A percentile compares a stretch with the other conserved stretches of the same genome.
Conservation (phyloP, 805 yeast species). For the Barnettozyma pratensis region DNA sequence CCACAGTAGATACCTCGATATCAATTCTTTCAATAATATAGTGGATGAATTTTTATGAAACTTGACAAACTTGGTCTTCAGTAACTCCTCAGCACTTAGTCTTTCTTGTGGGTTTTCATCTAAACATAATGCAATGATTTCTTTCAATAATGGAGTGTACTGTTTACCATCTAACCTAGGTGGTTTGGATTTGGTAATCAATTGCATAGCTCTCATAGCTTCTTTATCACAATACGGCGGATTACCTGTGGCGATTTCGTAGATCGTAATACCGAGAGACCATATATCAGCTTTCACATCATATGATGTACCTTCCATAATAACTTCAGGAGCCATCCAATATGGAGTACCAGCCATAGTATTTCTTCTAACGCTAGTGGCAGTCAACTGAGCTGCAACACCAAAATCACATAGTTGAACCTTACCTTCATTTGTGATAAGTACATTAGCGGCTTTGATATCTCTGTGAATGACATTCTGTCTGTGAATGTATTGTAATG, state of each 20-base stretch:
- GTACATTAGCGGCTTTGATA: slow-evolving; percentile 91
- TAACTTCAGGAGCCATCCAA: slow-evolving; percentile 99
- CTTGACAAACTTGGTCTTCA: slow-evolving; percentile 68
- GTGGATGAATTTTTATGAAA: slow-evolving; percentile 58
- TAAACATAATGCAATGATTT: slow-evolving; percentile 82
- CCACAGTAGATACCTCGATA: slow-evolving; percentile 68
- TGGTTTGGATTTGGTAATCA: slow-evolving; percentile 89
- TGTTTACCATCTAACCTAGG: slow-evolving; percentile 91
- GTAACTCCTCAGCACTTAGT: slow-evolving; percentile 78
- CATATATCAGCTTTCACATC: slow-evolving; percentile 94
- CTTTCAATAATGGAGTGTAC: slow-evolving; percentile 71
- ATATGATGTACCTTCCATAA: slow-evolving; percentile 82
- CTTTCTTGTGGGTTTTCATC: slow-evolving; percentile 93
- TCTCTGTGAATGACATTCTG: slow-evolving; percentile 95
- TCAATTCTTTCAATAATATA: slow-evolving; percentile 60
- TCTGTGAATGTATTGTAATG: slow-evolving; percentile 75
- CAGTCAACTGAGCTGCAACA: slow-evolving; percentile 89
- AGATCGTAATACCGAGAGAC: slow-evolving; percentile 93
- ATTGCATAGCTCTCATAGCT: slow-evolving; percentile 89
- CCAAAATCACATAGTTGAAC: slow-evolving; percentile 97
- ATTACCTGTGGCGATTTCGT: slow-evolving; percentile 92
- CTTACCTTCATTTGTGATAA: slow-evolving; percentile 82
- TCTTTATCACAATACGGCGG: slow-evolving; percentile 97
- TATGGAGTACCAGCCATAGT: slow-evolving; percentile 96
- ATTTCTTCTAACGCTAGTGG: slow-evolving; percentile 71